Evolutionary conservation across 345 rosid genomes (phyloP).

Genomic region (Gossypium thurberi): DNA sequence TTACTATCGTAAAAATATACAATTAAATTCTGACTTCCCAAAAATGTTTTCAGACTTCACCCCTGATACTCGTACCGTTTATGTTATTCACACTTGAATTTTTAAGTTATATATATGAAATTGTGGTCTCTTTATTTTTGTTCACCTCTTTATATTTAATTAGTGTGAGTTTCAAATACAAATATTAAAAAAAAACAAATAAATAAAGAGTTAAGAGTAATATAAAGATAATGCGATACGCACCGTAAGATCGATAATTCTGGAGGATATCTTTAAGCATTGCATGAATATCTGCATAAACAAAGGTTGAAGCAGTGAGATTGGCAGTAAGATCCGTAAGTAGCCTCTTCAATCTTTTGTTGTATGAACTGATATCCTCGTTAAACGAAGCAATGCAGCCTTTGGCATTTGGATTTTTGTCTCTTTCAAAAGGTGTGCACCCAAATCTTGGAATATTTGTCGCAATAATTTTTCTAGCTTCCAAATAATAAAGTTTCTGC

Average conservation of each 20-base stretch:
- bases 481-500: conserved; percentile 23
- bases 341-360: conserved; percentile 5
- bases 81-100: no score
- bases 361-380: background rate
- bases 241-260: conserved; percentile 14
- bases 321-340: conserved; percentile 11
- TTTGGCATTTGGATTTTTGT: background rate
- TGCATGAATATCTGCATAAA: conserved; percentile 9
- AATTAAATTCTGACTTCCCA: no score
- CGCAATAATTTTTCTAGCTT: conserved; percentile 18
- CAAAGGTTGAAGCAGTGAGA: background rate
- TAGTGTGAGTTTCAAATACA: no score
- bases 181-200: no score
- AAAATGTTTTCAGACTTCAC: no score
- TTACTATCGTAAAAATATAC: no score
- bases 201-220: no score
- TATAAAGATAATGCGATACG: background rate
- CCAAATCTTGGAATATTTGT: background rate
- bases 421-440: conserved; percentile 9
- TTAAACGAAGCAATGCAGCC: conserved; percentile 1
- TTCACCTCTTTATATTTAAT: no score
- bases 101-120: no score
- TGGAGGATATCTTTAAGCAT: conserved; percentile 6
- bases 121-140: no score
- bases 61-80: no score